These are phyloP conservation scores for Alternaria viburni DNA, from an alignment of 2,329 filamentous ascomycete species.

Conservation along the genomic window DNA sequence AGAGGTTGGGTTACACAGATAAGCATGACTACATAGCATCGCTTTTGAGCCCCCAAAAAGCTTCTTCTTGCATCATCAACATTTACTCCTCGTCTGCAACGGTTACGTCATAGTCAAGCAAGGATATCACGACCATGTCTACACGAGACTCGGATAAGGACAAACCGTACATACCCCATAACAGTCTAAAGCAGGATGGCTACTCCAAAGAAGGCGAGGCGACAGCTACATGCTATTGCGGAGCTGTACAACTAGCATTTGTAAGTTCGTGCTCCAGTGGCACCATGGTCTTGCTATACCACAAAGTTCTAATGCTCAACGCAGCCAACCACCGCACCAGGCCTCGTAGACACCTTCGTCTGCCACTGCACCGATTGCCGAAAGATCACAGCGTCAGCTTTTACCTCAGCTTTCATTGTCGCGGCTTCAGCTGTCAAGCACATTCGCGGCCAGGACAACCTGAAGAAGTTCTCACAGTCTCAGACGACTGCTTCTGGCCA, in stretches of 20 bases:
- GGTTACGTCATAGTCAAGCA: neutral
- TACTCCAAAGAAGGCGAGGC: constrained; percentile 26
- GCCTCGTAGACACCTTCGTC: constrained; percentile 59
- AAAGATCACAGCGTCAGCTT: constrained; percentile 20
- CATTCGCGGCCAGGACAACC: neutral
- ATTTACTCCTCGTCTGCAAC: neutral
- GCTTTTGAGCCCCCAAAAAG: neutral
- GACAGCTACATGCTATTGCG: constrained; percentile 42
- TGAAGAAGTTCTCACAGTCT: constrained; percentile 37
- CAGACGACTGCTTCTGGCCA: constrained; percentile 44
- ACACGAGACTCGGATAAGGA: neutral
- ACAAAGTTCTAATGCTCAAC: neutral
- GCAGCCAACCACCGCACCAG: constrained; percentile 20
- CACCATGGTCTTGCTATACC: neutral
- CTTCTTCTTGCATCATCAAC: neutral
- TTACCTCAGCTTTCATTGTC: neutral
- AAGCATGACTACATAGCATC: neutral
- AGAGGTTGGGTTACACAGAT: neutral
- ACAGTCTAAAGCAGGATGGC: neutral
- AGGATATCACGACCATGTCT: neutral
- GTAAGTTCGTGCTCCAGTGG: neutral
- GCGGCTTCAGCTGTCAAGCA: neutral
- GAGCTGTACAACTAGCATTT: constrained; percentile 36
- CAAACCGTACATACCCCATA: neutral
- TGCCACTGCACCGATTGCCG: constrained; percentile 68